phyloP scores from a whole-genome alignment of 225 moss, liverwort and hornwort species.

The Marchantia polymorpha region DNA sequence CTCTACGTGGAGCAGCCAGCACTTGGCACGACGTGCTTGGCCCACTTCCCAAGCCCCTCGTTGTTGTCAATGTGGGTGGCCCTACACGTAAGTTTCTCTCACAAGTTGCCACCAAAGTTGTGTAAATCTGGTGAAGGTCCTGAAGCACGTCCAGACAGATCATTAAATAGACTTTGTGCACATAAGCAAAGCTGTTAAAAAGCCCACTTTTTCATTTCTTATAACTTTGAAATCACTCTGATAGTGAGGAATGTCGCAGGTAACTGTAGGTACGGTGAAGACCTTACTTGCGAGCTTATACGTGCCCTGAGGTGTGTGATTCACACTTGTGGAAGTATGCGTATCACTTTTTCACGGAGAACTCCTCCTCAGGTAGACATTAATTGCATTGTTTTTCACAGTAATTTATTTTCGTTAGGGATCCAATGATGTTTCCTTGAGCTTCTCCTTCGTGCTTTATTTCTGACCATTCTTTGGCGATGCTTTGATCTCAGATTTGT shows the following conservation, averaged over 20 bases:
- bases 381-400: neutral
- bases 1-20: slow-evolving; percentile 73
- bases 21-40: slow-evolving; percentile 83
- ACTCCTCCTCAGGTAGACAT: slow-evolving; percentile 66
- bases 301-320: slow-evolving; percentile 75
- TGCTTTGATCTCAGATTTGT: slow-evolving; percentile 44
- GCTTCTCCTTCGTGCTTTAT: neutral
- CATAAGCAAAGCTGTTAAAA: neutral
- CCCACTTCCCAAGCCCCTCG: slow-evolving; percentile 73
- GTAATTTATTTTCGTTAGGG: neutral
- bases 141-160: neutral
- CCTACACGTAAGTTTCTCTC: slow-evolving; percentile 63
- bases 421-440: neutral
- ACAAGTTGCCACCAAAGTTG: neutral
- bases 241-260: slow-evolving; percentile 37
- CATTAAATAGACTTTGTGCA: neutral
- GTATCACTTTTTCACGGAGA: slow-evolving; percentile 79
- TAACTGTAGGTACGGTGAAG: slow-evolving; percentile 87
- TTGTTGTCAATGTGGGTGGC: slow-evolving; percentile 83
- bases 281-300: slow-evolving; percentile 76
- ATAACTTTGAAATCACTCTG: neutral
- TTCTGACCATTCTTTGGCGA: neutral
- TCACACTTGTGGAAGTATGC: slow-evolving; percentile 77
- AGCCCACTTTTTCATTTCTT: neutral
- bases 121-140: neutral